Base-by-base conservation (phyloP, 2,329 filamentous ascomycete species). In the Pezicula neosporulosa region DNA sequence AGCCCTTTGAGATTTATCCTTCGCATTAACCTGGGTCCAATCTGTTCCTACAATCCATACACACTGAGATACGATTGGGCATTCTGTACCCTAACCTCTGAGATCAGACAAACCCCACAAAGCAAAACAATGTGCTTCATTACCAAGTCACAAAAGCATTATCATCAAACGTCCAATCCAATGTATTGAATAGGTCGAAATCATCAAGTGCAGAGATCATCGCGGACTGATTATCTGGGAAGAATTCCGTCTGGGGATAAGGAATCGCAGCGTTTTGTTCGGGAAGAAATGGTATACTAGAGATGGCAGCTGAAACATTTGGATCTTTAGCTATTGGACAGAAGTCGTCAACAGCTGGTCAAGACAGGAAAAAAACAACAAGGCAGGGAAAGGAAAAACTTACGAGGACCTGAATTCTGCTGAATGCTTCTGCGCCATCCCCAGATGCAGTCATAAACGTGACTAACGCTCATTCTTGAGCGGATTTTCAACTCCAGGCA, bases 391-490 rank as follows among this genome's bases (percentile, higher is more conserved):
- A 3, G 18, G 12, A 28, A 8, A 8, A 27, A 44, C 9, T 21
- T 24, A 28, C 18, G 18, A 39, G 19, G 19, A 44, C 42, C 42
- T 12, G 19, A 24, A 28, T 30, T 30, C n/a, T 44, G 42, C 4
- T 24, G 19, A 16, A 44, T 44, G 6, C 42, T 27, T 16, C 42
- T 77, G 53, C 82, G 75, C 83, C 83, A 87, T 50, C 82, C 75
- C 82, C 83, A 86, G 19, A 86, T 81, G n/a, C 80, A 83, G 65
- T 87, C 84, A 60, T 81, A 86, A 1, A 87, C 76, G 15, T 86
- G 73, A 38, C 81, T 85, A 73, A 87, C 82, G 58, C 82, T 85
- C 76, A 85, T 86, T 12, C 84, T 75, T 53, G 81, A 85, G 28
- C 82, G 77, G 27, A 87, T 80, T 56, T 81, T 84, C n/a, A 87